Percentiles rank a stretch among this genome's conserved stretches.
phyloP scores from a whole-genome alignment of 2,329 filamentous ascomycete species.

The Lecanicillium sp. region DNA sequence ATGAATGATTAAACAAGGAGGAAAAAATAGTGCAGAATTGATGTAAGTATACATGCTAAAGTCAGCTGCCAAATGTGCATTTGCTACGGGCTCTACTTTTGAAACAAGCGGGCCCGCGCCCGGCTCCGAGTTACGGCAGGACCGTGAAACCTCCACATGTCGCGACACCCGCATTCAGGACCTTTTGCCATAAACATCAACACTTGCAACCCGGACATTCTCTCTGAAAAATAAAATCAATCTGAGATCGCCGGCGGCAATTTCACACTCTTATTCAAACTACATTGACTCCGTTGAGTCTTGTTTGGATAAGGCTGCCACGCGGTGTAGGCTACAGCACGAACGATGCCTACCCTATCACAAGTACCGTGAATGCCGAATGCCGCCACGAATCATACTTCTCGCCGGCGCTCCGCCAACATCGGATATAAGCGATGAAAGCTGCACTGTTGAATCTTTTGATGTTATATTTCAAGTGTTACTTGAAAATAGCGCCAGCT shows the following conservation, averaged over 20 bases:
- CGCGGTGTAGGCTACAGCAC: not conserved
- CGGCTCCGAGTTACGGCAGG: no score
- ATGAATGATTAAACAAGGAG: no score
- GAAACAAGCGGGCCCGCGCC: no score
- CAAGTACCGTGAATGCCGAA: not conserved
- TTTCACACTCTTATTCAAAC: no score
- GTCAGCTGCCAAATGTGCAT: no score
- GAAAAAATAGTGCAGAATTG: no score
- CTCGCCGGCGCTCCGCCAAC: constrained; percentile 52
- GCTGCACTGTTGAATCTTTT: constrained; percentile 29
- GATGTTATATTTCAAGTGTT: not conserved
- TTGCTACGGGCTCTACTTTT: no score
- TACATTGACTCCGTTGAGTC: no score
- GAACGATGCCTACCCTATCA: not conserved
- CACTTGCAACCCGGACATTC: not conserved
- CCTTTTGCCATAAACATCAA: not conserved
- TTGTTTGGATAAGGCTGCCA: not conserved
- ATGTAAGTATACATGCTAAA: no score
- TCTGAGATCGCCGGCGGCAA: no score
- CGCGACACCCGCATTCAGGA: not conserved
- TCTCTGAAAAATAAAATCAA: not conserved
- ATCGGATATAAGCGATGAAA: constrained; percentile 43
- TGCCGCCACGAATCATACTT: constrained; percentile 25
- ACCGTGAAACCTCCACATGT: not conserved
- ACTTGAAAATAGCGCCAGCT: not conserved